Evolutionary conservation across 352 stramenopile genomes (phyloP).

Genomic region (Globisporangium nunn): DNA sequence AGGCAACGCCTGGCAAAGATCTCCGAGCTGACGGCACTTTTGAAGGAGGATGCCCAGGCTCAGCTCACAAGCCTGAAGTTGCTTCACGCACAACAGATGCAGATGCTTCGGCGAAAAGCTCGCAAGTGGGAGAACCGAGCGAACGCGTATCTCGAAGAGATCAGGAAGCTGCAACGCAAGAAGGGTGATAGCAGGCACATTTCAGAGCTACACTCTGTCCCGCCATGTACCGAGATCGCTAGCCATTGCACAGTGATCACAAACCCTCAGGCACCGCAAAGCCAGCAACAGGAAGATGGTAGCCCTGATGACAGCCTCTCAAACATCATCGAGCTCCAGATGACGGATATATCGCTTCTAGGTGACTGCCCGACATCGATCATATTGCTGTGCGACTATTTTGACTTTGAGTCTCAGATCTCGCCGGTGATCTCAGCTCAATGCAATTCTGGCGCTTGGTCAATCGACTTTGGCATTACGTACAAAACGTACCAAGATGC

Average conservation of each 20-base stretch:
- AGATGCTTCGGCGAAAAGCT: constrained; percentile 13
- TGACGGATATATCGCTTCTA: neutral
- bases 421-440: constrained; percentile 18
- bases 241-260: neutral
- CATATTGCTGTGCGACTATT: constrained; percentile 32
- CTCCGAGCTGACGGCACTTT: constrained; percentile 15
- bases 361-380: neutral
- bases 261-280: neutral
- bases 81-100: constrained; percentile 12
- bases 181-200: constrained; percentile 6
- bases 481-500: constrained; percentile 22
- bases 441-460: neutral
- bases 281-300: neutral
- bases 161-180: constrained; percentile 13
- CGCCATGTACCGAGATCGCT: neutral
- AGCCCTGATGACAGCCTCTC: neutral
- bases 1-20: constrained; percentile 17
- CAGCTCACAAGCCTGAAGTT: constrained; percentile 20
- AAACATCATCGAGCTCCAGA: constrained; percentile 15
- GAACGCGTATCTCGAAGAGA: constrained; percentile 18
- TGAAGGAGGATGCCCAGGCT: constrained; percentile 20
- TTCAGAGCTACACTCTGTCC: no score
- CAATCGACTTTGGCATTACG: constrained; percentile 23
- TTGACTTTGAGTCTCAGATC: constrained; percentile 32
- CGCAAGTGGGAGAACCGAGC: constrained; percentile 17